Evolutionary conservation across 139 green algal genomes (phyloP).

Genomic region (Diplosphaera chodatii): DNA sequence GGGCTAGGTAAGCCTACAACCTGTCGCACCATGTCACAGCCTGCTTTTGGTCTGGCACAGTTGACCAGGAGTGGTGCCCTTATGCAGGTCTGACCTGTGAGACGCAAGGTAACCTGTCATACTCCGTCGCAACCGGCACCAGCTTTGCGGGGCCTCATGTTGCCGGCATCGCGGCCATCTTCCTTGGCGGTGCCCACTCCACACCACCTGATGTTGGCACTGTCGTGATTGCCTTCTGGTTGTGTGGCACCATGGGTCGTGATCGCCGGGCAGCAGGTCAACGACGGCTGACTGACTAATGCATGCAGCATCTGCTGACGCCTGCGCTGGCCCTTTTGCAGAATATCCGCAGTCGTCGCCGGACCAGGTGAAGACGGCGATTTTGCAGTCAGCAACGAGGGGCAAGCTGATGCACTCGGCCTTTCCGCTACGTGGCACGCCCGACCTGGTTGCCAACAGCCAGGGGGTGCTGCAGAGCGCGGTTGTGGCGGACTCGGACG

Average conservation of each 20-base stretch:
- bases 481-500: not conserved
- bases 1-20: conserved; percentile 31
- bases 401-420: not conserved
- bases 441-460: not conserved
- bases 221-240: too few species aligned
- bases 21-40: too few species aligned
- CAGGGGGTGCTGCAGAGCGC: not conserved
- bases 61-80: too few species aligned
- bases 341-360: not conserved
- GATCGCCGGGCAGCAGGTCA: too few species aligned
- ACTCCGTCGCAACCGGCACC: conserved; percentile 61
- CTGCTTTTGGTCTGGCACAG: too few species aligned
- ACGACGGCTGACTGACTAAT: too few species aligned
- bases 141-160: conserved; percentile 69
- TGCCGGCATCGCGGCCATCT: conserved; percentile 55
- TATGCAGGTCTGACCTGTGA: conserved; percentile 36
- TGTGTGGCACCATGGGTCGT: too few species aligned
- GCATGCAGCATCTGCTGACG: not conserved
- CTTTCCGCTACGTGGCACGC: not conserved
- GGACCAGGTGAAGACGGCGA: not conserved
- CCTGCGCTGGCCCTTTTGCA: not conserved
- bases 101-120: conserved; percentile 33
- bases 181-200: conserved; percentile 25
- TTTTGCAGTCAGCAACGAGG: not conserved
- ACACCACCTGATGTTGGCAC: too few species aligned